A percentile compares a stretch with the other conserved stretches of the same genome.
Conservation (phyloP, 306 rosid genomes). For the Lithocarpus polystachyus region DNA sequence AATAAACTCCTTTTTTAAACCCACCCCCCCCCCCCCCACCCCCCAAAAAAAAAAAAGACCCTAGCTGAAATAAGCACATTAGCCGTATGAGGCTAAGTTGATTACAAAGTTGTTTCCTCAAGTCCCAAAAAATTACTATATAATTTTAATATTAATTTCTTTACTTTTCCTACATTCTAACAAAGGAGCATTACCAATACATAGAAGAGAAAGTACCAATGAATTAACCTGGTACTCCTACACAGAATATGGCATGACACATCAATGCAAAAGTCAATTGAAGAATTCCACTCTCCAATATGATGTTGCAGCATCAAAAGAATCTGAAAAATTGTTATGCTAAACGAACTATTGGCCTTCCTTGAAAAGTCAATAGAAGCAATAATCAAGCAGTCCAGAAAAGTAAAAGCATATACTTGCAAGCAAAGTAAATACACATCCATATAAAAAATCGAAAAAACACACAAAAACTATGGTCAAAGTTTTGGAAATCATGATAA, state of each 20-base stretch:
- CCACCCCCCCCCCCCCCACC: too few relatives aligned
- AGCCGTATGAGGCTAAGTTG: not conserved
- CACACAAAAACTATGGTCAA: conserved; percentile 4
- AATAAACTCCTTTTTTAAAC: not conserved
- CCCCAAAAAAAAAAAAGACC: too few relatives aligned
- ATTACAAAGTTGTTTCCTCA: conserved; percentile 6
- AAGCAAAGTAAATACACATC: conserved; percentile 25
- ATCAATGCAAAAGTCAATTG: not conserved
- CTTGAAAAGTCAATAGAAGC: not conserved
- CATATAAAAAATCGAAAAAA: conserved; percentile 1
- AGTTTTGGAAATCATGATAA: not conserved
- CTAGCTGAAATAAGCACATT: too few relatives aligned
- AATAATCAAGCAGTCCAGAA: conserved; percentile 1
- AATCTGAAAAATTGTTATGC: not conserved
- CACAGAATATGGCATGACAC: not conserved
- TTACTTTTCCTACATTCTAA: conserved; percentile 4
- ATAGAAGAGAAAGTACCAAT: not conserved
- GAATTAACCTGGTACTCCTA: not conserved
- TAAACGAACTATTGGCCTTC: not conserved
- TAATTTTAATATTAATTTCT: not conserved
- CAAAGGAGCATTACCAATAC: not conserved
- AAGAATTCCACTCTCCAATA: not conserved
- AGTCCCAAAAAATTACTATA: not conserved
- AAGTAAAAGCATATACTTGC: conserved; percentile 20
- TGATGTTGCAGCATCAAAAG: not conserved